A percentile compares a stretch with the other conserved stretches of the same genome.
Conservation (phyloP, 441 rosid genomes). For the Dalechampia spathulata region DNA sequence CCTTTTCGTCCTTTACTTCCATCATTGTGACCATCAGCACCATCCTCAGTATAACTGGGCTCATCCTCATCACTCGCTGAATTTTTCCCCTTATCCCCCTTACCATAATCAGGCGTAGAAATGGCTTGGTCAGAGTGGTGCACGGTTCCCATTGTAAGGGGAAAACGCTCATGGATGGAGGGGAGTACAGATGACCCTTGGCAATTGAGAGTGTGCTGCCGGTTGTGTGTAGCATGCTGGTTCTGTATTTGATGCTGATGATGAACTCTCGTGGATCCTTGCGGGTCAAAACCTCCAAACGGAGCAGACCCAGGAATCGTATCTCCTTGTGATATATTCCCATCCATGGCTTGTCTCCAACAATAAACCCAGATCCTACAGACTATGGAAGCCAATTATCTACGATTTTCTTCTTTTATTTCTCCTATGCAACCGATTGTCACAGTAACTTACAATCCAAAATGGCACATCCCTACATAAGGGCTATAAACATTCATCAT, state of each 20-base stretch:
- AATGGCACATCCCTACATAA: background rate
- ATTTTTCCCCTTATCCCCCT: constrained; percentile 52
- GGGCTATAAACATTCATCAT: too few relatives aligned
- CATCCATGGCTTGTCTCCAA: constrained; percentile 38
- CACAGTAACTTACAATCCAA: background rate
- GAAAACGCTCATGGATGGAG: constrained; percentile 42
- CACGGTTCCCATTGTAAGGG: constrained; percentile 43
- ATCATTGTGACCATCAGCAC: constrained; percentile 52
- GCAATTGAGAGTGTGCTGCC: constrained; percentile 31
- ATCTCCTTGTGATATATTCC: constrained; percentile 51
- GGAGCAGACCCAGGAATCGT: constrained; percentile 1
- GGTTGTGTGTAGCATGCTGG: constrained; percentile 46
- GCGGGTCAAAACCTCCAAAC: constrained; percentile 65
- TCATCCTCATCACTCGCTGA: constrained; percentile 73
- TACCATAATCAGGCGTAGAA: constrained; percentile 34
- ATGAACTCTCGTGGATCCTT: constrained; percentile 53
- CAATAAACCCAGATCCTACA: background rate
- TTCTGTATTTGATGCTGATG: constrained; percentile 29
- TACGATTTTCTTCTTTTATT: background rate
- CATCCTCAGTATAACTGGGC: constrained; percentile 60
- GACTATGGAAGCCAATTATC: background rate
- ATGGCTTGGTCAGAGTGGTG: constrained; percentile 48
- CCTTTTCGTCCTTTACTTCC: constrained; percentile 47
- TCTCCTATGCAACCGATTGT: background rate
- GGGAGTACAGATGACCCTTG: constrained; percentile 30